These are phyloP conservation scores for Phlyctochytrium arcticum DNA, from an alignment of 192 early-diverging fungal genomes.

Conservation along the genomic window DNA sequence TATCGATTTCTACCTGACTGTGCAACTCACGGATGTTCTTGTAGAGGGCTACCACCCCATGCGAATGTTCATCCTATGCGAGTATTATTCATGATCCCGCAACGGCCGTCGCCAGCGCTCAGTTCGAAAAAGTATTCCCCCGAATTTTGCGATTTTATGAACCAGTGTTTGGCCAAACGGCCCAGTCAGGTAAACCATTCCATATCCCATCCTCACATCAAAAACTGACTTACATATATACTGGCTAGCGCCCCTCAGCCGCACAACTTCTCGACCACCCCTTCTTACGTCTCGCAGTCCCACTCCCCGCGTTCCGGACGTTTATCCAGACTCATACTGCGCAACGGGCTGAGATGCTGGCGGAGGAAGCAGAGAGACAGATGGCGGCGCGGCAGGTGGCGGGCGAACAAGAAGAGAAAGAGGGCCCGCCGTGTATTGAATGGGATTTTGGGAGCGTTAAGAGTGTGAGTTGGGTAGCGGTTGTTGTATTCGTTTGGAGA, in stretches of 20 bases:
- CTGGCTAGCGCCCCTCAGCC: conserved; percentile 12
- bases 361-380: neutral
- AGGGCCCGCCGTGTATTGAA: no score
- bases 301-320: neutral
- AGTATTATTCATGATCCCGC: conserved; percentile 88
- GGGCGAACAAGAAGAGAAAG: no score
- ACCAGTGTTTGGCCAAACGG: conserved; percentile 69
- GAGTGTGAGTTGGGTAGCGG: neutral
- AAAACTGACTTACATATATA: no score
- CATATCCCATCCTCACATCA: no score
- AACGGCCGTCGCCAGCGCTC: conserved; percentile 74
- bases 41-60: conserved; percentile 84
- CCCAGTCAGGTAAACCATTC: conserved; percentile 60
- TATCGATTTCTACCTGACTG: no score
- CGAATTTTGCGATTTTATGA: conserved; percentile 80
- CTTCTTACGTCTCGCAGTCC: neutral
- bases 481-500: no score
- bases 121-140: conserved; percentile 61
- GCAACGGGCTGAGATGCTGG: no score
- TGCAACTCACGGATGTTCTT: no score
- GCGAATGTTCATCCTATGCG: conserved; percentile 92
- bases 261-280: conserved; percentile 1
- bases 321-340: no score
- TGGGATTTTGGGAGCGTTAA: conserved; percentile 1
- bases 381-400: neutral